Base-by-base conservation (phyloP, 176 grass and related monocot species). In the Phoenix dactylifera region DNA sequence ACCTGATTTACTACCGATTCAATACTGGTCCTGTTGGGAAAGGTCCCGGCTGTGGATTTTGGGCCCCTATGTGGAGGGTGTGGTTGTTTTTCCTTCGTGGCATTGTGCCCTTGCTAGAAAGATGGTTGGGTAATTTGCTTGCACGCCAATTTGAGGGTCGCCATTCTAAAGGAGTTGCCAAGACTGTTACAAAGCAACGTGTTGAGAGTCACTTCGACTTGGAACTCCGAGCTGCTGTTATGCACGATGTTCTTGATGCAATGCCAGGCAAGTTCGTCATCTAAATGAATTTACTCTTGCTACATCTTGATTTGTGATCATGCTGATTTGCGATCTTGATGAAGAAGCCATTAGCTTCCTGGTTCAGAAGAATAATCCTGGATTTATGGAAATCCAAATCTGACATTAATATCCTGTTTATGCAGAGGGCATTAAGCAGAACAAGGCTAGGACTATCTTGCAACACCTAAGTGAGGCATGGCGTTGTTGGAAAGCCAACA, bases 221-320 rank as follows among this genome's bases (percentile, higher is more conserved):
- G 26, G 92, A 97, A 65, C 92, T 97, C 65, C 77, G 87, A 53
- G 92, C 92, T 61, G 92, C 92, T 51, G 92, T 97, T 66, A 97
- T 97, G 92, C 92, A 97, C 55, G 92, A 97, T 88, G 87, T 97
- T 64, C 81, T 97, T 70, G 92, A 97, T 91, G 92, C 92, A 61
- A 97, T 97, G 92, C 92, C 92, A 54, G 80, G 80, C 77, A 25
- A 26, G 22, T 26, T 44, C 10, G 0, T 10, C 2, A 9, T 44
- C 35, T 44, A 44, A 10, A 32, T 32, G 29, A 32, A 44, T 12
- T 44, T 44, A 2, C 12, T 44, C 1, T 44, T 44, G 35, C 35
- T 44, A 14, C 10, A 2, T 44, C 7, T 44, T 44, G 10, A 44
- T 44, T 44, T 44, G 7, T 9, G 0, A 14, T 44, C 1, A 12